Evolutionary conservation across 192 early-diverging fungal species (phyloP), one percentile per base, ranked within the genome.

Genomic region (Funneliformis geosporum): DNA sequence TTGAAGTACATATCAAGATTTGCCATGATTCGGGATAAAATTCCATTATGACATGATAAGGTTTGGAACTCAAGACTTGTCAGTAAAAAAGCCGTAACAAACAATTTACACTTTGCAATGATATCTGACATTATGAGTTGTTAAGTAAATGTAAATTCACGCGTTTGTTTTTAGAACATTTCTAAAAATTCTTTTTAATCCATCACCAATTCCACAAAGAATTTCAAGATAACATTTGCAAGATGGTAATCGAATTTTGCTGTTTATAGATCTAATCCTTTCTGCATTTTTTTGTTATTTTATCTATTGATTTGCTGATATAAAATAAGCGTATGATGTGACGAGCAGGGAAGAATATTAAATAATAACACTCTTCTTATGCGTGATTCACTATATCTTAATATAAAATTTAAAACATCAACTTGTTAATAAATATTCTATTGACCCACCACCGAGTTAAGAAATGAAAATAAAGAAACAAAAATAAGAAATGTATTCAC

Each of bases 321-420:
- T 74, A 28, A 80, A 80, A 38, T 67, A 75, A 64, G 75, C 80
- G 67, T 3, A 64, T 25, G 46, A 80, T 65, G 66, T 80, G 80
- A 40, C 80, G 72, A 8, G 46, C 73, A 21, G 66, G 14, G 40
- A 64, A 80, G 12, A 75, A 80, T 59, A 59, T 80, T 42, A 80
- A 68, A 42, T 75, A 80, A 76, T 80, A 80, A 46, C 66, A 42
- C 25, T 65, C 2, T 46, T 78, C 64, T 78, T 68, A 64, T 6
- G 64, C 43, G 18, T 40, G 4, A 47, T 68, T 47, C 3, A 78
- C 64, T 27, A 67, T 61, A 1, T 27, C 0, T 47, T 78, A 64
- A 64, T 78, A 27, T 21, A 6, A 27, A 40, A 8, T 55, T 46
- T 60, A 75, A 21, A 47, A 47, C 33, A 33, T 33, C 33, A 33